Percentiles rank a stretch among this genome's conserved stretches.
Evolutionary conservation across 2,329 filamentous ascomycete genomes (phyloP).

Genomic region (Sporothrix euskadiensis): DNA sequence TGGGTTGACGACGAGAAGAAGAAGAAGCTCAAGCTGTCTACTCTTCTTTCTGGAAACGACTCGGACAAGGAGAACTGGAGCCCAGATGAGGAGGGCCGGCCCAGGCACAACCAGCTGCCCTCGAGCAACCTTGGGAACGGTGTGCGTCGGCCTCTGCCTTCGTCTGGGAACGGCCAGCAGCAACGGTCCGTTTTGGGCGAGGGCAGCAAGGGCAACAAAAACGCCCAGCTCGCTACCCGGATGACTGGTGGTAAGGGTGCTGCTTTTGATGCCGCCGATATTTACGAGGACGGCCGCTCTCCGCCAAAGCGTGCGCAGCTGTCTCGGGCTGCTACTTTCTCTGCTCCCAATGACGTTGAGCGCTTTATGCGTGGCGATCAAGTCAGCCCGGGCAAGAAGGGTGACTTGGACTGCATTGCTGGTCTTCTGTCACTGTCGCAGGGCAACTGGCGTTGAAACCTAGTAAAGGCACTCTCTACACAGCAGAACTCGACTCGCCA

Average conservation of each 20-base stretch:
- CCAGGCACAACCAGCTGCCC: constrained; percentile 36
- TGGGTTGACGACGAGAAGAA: constrained; percentile 39
- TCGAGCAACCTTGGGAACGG: constrained; percentile 34
- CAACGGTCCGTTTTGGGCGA: constrained; percentile 42
- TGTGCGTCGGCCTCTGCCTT: constrained; percentile 44
- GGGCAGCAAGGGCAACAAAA: constrained; percentile 40
- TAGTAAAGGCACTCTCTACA: not conserved
- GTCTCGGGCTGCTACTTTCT: constrained; percentile 28
- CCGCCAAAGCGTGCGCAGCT: constrained; percentile 21
- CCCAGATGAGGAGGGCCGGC: constrained; percentile 52
- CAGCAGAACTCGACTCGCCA: not conserved
- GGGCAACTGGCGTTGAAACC: constrained; percentile 75
- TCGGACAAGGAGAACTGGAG: constrained; percentile 96
- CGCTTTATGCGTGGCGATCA: constrained; percentile 69
- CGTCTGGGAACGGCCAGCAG: constrained; percentile 37
- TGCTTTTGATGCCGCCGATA: constrained; percentile 43
- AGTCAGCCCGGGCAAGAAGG: constrained; percentile 68
- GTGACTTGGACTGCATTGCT: constrained; percentile 85
- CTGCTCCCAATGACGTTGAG: constrained; percentile 63
- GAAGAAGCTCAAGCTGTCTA: constrained; percentile 48
- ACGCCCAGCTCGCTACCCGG: constrained; percentile 45
- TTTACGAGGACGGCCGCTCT: constrained; percentile 53
- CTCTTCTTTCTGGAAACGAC: constrained; percentile 58
- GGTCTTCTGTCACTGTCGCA: constrained; percentile 86
- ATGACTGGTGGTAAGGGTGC: constrained; percentile 33